These are phyloP conservation scores for Argentina anserina DNA, from an alignment of 306 rosid species.

Conservation along the genomic window DNA sequence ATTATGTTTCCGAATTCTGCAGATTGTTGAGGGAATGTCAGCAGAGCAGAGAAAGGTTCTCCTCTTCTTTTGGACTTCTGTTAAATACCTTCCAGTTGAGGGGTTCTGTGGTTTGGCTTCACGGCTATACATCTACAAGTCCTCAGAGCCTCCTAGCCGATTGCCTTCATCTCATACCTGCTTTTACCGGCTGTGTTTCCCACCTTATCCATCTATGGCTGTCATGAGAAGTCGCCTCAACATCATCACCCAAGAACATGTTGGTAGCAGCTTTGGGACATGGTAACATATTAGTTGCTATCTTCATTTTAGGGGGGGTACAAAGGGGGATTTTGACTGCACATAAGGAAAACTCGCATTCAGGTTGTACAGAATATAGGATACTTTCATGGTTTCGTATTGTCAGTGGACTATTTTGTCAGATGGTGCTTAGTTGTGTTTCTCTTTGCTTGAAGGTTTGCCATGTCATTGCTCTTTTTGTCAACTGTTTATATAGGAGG, in stretches of 20 bases:
- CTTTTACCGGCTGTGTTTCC: slow-evolving; percentile 68
- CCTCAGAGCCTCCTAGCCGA: slow-evolving; percentile 41
- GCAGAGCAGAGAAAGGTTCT: slow-evolving; percentile 69
- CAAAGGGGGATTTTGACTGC: slow-evolving; percentile 42
- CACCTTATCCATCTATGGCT: slow-evolving; percentile 53
- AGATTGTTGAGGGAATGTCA: slow-evolving; percentile 74
- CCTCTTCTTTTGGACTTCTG: slow-evolving; percentile 86
- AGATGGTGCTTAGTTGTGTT: slow-evolving; percentile 33
- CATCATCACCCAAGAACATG: slow-evolving; percentile 82
- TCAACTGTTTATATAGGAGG: slow-evolving; percentile 37
- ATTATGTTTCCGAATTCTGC: slow-evolving; percentile 21
- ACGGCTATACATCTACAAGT: slow-evolving; percentile 54
- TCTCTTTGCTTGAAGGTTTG: slow-evolving; percentile 30
- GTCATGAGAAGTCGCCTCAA: slow-evolving; percentile 56
- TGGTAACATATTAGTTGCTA: slow-evolving; percentile 35
- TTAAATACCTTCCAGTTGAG: slow-evolving; percentile 86
- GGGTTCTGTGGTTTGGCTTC: slow-evolving; percentile 78
- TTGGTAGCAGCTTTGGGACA: slow-evolving; percentile 75
- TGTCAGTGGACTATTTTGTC: slow-evolving; percentile 23
- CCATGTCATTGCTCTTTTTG: slow-evolving; percentile 39
- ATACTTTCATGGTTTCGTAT: slow-evolving; percentile 19
- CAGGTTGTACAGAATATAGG: slow-evolving; percentile 67
- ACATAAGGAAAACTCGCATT: slow-evolving; percentile 35
- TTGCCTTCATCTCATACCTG: slow-evolving; percentile 92
- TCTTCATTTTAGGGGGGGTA: slow-evolving; percentile 38